phyloP scores from a whole-genome alignment of 2,329 filamentous ascomycete genomes.

The Endothia cerciana region DNA sequence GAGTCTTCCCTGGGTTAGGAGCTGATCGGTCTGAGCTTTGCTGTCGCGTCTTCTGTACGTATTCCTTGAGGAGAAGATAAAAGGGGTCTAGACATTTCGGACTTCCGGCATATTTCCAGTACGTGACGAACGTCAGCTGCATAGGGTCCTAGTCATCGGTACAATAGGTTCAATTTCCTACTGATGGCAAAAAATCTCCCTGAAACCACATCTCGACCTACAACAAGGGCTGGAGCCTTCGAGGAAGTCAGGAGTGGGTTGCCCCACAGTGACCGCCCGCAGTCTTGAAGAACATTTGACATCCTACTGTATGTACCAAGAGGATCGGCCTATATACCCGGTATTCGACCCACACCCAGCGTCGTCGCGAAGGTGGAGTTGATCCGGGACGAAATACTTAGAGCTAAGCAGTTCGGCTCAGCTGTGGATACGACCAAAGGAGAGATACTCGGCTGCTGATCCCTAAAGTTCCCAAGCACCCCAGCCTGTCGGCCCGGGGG shows the following conservation, averaged over 20 bases:
- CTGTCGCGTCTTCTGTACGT: neutral
- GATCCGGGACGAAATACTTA: neutral
- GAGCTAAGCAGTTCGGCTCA: neutral
- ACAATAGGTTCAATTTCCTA: neutral
- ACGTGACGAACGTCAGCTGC: neutral
- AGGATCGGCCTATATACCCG: neutral
- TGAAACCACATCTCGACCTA: slow-evolving; percentile 6
- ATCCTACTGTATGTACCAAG: neutral
- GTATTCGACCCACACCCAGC: neutral
- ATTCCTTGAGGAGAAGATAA: neutral
- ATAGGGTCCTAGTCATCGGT: neutral
- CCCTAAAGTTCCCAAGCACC: neutral
- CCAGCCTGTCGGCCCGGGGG: neutral
- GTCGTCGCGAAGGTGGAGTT: neutral
- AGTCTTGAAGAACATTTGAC: neutral
- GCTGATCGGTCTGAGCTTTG: neutral
- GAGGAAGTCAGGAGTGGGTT: neutral
- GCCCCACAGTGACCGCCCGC: neutral
- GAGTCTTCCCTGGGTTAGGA: neutral
- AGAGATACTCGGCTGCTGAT: neutral
- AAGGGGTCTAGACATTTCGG: neutral
- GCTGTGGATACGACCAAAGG: slow-evolving; percentile 3
- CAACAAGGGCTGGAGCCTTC: neutral
- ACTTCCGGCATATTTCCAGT: neutral
- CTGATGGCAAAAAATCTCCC: neutral